phyloP scores from a whole-genome alignment of 768 basidiomycete species.

The Chalciporus pseudorubinellus region DNA sequence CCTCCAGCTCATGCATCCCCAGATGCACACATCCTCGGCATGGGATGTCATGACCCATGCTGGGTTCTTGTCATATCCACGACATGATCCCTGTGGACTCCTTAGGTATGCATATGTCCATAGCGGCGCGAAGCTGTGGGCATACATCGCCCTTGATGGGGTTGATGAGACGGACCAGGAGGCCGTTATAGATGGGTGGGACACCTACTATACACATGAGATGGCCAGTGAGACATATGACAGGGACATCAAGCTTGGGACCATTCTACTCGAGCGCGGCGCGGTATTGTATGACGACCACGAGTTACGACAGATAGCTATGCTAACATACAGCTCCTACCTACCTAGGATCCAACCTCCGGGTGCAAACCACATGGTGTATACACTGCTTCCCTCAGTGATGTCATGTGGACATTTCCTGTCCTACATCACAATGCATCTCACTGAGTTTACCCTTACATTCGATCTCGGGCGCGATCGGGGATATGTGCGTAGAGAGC shows the following conservation, averaged over 20 bases:
- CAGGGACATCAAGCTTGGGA: background rate
- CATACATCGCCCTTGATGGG: background rate
- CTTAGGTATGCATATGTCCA: background rate
- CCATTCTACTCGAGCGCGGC: background rate
- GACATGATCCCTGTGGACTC: constrained; percentile 6
- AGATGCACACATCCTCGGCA: no score
- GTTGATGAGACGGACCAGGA: background rate
- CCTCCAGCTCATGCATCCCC: no score
- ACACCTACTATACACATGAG: background rate
- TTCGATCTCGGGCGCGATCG: background rate
- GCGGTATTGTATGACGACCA: background rate
- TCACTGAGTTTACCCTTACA: background rate
- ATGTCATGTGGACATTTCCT: background rate
- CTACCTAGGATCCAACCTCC: constrained; percentile 8
- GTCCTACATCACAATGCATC: background rate
- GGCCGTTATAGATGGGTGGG: background rate
- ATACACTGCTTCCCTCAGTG: background rate
- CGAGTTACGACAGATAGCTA: background rate
- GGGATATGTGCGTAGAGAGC: no score
- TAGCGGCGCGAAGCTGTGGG: constrained; percentile 9
- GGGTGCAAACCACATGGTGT: background rate
- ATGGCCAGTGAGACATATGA: background rate
- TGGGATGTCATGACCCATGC: constrained; percentile 10
- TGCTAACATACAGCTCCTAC: no score
- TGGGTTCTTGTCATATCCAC: constrained; percentile 7